These are phyloP conservation scores for Lactarius evosmus DNA, from an alignment of 768 basidiomycete species.

Conservation along the genomic window DNA sequence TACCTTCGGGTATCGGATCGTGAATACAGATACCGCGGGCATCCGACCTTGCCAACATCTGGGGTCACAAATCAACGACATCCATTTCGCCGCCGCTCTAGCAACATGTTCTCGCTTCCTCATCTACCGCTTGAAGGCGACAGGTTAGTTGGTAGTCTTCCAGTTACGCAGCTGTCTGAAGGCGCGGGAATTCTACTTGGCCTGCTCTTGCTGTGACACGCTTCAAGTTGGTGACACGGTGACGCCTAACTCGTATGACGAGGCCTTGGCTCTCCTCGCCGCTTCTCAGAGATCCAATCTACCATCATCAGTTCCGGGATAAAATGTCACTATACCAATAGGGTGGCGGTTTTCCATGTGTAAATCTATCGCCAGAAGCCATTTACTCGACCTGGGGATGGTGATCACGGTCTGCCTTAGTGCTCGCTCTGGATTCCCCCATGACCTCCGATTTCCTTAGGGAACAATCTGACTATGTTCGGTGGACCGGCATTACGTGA, in stretches of 20 bases:
- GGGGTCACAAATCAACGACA: constrained; percentile 10
- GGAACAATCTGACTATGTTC: neutral
- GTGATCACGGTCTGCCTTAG: neutral
- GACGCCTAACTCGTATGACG: constrained; percentile 3
- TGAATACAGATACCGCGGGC: too few relatives aligned
- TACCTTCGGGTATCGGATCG: too few relatives aligned
- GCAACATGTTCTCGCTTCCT: constrained; percentile 22
- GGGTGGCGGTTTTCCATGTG: constrained; percentile 17
- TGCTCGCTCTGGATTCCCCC: constrained; percentile 8
- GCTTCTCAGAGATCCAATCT: constrained; percentile 25
- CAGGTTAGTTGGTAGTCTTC: constrained; percentile 2
- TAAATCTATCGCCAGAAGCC: constrained; percentile 23
- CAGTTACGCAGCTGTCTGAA: constrained; percentile 1
- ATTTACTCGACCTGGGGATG: constrained; percentile 1
- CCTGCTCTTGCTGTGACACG: constrained; percentile 12
- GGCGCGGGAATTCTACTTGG: neutral
- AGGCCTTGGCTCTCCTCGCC: constrained; percentile 11
- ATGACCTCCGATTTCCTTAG: constrained; percentile 15
- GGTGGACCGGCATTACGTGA: constrained; percentile 7
- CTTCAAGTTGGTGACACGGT: constrained; percentile 3
- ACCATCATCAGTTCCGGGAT: constrained; percentile 3
- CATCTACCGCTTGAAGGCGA: neutral
- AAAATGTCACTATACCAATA: constrained; percentile 3
- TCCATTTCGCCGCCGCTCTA: constrained; percentile 10
- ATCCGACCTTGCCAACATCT: constrained; percentile 5